These are phyloP conservation scores for Coemansia sp. DNA, from an alignment of 192 early-diverging fungal genomes.

Conservation along the genomic window DNA sequence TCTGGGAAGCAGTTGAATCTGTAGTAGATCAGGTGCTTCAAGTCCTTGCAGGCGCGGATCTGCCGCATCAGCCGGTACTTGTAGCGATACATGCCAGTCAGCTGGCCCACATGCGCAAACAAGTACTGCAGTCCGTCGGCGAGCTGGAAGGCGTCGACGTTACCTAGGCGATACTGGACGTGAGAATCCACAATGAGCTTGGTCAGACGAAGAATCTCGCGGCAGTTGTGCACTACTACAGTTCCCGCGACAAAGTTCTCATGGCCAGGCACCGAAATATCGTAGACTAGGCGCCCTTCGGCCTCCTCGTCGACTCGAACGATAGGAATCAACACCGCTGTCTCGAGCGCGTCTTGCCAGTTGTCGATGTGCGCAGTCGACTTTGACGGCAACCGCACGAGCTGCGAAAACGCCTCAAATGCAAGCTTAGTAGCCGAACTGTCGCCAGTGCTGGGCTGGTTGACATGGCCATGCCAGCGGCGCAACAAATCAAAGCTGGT, in stretches of 20 bases:
- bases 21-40: slow-evolving; percentile 94
- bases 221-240: slow-evolving; percentile 62
- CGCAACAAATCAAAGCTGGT: slow-evolving; percentile 24
- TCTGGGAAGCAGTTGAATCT: slow-evolving; percentile 69
- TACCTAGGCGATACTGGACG: slow-evolving; percentile 97
- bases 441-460: neutral
- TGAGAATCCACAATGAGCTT: slow-evolving; percentile 98
- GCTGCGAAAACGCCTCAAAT: slow-evolving; percentile 20
- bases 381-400: slow-evolving; percentile 14
- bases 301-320: slow-evolving; percentile 14
- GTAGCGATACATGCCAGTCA: slow-evolving; percentile 99
- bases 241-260: slow-evolving; percentile 58
- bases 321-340: slow-evolving; percentile 32
- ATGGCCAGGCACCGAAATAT: slow-evolving; percentile 52
- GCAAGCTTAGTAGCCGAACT: neutral
- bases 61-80: slow-evolving; percentile 98
- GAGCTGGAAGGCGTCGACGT: slow-evolving; percentile 98
- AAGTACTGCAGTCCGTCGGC: slow-evolving; percentile 99
- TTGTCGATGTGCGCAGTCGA: neutral
- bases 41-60: slow-evolving; percentile 93
- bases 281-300: slow-evolving; percentile 43
- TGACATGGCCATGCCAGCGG: slow-evolving; percentile 37
- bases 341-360: slow-evolving; percentile 3
- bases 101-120: slow-evolving; percentile 97
- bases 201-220: slow-evolving; percentile 95